Evolutionary conservation across 2,329 filamentous ascomycete genomes (phyloP).

Genomic region (Venturia oleaginea): DNA sequence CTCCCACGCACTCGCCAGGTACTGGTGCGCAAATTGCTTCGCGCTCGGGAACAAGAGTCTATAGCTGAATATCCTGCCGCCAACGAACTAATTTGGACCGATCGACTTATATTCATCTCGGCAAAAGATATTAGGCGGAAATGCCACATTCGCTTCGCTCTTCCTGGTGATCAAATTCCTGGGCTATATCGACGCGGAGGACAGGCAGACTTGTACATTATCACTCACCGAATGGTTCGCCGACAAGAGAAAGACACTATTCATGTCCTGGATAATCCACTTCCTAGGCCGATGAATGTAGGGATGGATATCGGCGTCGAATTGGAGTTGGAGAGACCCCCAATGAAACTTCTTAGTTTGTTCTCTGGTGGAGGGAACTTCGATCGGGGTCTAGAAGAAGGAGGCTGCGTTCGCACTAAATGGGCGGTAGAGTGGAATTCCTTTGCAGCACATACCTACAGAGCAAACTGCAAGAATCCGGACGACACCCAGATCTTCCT

Average conservation of each 20-base stretch:
- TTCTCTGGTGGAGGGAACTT: constrained; percentile 75
- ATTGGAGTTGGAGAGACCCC: not conserved
- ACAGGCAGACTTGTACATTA: constrained; percentile 56
- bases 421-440: constrained; percentile 60
- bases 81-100: constrained; percentile 53
- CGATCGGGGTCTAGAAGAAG: constrained; percentile 66
- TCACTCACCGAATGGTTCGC: constrained; percentile 24
- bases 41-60: constrained; percentile 20
- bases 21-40: constrained; percentile 44
- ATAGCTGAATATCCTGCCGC: constrained; percentile 33
- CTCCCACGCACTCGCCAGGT: constrained; percentile 24
- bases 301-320: not conserved
- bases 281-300: not conserved
- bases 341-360: constrained; percentile 39
- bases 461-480: constrained; percentile 50
- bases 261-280: not conserved
- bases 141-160: constrained; percentile 54
- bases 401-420: constrained; percentile 53
- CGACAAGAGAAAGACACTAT: not conserved
- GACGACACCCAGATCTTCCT: constrained; percentile 47
- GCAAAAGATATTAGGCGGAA: constrained; percentile 39
- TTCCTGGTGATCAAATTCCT: constrained; percentile 33
- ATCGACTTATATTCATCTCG: constrained; percentile 33
- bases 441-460: constrained; percentile 61
- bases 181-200: constrained; percentile 58